These are phyloP conservation scores for Begonia fuchsioides DNA, from an alignment of 306 rosid species.

Conservation along the genomic window DNA sequence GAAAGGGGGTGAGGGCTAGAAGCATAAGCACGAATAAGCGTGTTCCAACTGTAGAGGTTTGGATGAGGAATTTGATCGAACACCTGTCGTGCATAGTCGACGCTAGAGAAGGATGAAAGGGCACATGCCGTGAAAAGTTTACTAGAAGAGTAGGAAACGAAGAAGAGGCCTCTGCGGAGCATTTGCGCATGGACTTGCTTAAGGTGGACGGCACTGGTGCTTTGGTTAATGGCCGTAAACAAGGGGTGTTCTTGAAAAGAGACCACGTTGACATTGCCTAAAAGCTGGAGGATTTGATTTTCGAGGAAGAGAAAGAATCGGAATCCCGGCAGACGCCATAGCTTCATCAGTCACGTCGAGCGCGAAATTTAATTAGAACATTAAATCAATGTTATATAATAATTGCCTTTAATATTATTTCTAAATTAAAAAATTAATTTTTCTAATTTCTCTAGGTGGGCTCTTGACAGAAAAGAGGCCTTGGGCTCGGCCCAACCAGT, in stretches of 20 bases:
- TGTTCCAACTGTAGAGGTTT: conserved; percentile 58
- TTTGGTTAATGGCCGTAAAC: conserved; percentile 17
- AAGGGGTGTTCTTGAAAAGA: conserved; percentile 9
- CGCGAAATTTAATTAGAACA: no score
- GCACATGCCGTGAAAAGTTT: conserved; percentile 30
- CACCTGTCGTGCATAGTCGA: conserved; percentile 34
- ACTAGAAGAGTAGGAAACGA: conserved; percentile 30
- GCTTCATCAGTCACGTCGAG: not conserved
- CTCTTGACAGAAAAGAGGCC: no score
- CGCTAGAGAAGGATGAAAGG: conserved; percentile 23
- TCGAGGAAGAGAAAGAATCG: conserved; percentile 13
- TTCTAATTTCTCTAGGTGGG: no score
- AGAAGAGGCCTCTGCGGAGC: conserved; percentile 36
- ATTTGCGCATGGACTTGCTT: conserved; percentile 48
- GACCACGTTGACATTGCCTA: conserved; percentile 9
- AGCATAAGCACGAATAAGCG: conserved; percentile 45
- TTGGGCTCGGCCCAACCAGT: no score
- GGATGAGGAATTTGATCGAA: conserved; percentile 47
- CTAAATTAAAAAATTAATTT: no score
- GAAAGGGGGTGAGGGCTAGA: conserved; percentile 35
- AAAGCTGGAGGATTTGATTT: conserved; percentile 10
- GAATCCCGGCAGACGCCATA: conserved; percentile 19
- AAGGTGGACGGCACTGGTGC: conserved; percentile 22
- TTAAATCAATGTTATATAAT: no score
- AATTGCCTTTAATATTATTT: no score